Evolutionary conservation across 1,284 basidiomycete genomes (phyloP).

Genomic region (Ceratobasidium sp.): DNA sequence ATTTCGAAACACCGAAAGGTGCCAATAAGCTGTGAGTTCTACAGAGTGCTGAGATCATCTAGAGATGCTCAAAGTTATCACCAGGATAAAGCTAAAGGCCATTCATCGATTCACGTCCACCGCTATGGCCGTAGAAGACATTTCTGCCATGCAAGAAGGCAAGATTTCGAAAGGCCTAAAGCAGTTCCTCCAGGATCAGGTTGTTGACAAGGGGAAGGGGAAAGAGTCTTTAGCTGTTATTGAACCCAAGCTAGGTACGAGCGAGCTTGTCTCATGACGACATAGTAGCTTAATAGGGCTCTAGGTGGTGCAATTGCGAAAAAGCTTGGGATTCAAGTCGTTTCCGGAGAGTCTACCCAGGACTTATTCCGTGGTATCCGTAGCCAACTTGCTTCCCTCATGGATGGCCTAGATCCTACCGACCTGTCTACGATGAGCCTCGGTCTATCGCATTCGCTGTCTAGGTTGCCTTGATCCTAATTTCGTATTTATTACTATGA

Average conservation of each 20-base stretch:
- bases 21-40: conserved; percentile 89
- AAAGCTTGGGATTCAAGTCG: conserved; percentile 93
- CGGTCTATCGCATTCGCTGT: conserved; percentile 96
- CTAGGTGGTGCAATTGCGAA: conserved; percentile 89
- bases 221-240: conserved; percentile 92
- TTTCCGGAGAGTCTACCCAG: conserved; percentile 72
- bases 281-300: conserved; percentile 37
- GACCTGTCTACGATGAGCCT: conserved; percentile 98
- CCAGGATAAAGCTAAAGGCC: conserved; percentile 92
- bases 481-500: conserved; percentile 39
- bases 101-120: conserved; percentile 97
- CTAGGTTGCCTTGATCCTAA: conserved; percentile 70
- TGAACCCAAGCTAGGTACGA: conserved; percentile 91
- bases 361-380: conserved; percentile 98
- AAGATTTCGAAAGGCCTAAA: conserved; percentile 94
- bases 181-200: conserved; percentile 92
- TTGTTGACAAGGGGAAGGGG: conserved; percentile 88
- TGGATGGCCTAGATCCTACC: conserved; percentile 94
- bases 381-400: conserved; percentile 85
- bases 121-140: conserved; percentile 98
- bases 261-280: neutral
- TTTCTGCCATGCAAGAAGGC: conserved; percentile 92
- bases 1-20: conserved; percentile 92
- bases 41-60: neutral
- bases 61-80: neutral